Evolutionary conservation across 1,139 yeast genomes (phyloP).

Genomic region (Scheffersomyces titani): DNA sequence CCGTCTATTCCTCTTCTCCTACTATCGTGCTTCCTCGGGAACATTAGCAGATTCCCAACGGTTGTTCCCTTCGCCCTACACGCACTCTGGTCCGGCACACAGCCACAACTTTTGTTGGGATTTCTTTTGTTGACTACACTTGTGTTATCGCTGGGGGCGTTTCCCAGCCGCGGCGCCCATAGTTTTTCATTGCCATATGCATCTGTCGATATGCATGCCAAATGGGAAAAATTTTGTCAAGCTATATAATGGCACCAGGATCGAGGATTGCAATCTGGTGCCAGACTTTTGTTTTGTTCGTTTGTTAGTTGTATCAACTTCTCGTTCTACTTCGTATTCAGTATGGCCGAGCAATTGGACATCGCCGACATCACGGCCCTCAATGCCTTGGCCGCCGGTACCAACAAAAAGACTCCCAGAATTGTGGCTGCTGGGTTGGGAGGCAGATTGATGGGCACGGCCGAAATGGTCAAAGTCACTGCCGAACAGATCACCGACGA

Average conservation of each 20-base stretch:
- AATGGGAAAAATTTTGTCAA: background rate
- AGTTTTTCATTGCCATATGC: background rate
- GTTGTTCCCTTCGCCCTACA: background rate
- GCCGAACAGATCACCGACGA: constrained; percentile 63
- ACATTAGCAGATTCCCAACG: background rate
- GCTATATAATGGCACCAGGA: background rate
- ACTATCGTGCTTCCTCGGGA: background rate
- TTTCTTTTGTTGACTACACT: background rate
- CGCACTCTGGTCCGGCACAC: background rate
- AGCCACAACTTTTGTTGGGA: background rate
- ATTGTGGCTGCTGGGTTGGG: constrained; percentile 79
- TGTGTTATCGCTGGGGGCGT: background rate
- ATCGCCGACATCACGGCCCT: constrained; percentile 71
- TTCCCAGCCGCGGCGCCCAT: background rate
- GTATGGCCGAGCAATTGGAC: constrained; percentile 36
- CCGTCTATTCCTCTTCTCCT: too few relatives aligned
- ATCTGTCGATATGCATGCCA: background rate
- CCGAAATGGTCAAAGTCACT: constrained; percentile 64
- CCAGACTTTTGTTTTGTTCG: background rate
- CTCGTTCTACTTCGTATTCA: background rate
- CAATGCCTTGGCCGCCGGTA: constrained; percentile 88
- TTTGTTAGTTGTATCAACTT: background rate
- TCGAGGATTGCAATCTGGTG: background rate
- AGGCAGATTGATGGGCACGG: constrained; percentile 79
- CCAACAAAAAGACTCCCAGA: constrained; percentile 66